These are phyloP conservation scores for Aspergillus novoparasiticus DNA, from an alignment of 2,329 filamentous ascomycete species.

Conservation along the genomic window DNA sequence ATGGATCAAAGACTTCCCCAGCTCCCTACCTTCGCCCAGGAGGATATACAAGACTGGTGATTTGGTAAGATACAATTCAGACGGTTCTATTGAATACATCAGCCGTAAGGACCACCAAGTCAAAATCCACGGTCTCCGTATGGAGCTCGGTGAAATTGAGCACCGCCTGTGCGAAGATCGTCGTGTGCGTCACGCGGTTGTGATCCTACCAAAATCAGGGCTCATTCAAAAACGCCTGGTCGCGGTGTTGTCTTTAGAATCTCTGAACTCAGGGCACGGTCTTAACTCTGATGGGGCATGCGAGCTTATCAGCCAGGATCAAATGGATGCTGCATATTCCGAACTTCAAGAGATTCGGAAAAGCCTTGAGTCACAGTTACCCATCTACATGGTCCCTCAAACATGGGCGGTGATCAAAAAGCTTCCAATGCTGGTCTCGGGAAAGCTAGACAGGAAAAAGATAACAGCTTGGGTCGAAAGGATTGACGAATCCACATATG, in stretches of 20 bases:
- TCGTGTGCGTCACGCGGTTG: slow-evolving; percentile 44
- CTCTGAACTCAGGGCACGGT: slow-evolving; percentile 24
- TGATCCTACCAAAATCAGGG: slow-evolving; percentile 47
- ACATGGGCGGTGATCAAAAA: slow-evolving; percentile 41
- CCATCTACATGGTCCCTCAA: slow-evolving; percentile 50
- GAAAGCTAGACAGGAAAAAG: slow-evolving; percentile 42
- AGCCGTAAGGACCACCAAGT: slow-evolving; percentile 67
- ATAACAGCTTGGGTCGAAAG: slow-evolving; percentile 49
- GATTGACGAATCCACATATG: slow-evolving; percentile 43
- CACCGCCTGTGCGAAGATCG: slow-evolving; percentile 36
- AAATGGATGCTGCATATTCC: slow-evolving; percentile 26
- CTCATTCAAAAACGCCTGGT: slow-evolving; percentile 48
- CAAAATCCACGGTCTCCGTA: slow-evolving; percentile 66
- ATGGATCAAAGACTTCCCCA: slow-evolving; percentile 24
- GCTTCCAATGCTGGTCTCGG: slow-evolving; percentile 44
- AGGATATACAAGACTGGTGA: slow-evolving; percentile 34
- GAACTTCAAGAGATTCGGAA: slow-evolving; percentile 39
- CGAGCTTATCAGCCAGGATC: slow-evolving; percentile 33
- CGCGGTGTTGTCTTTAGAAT: slow-evolving; percentile 45
- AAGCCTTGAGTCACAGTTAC: slow-evolving; percentile 45
- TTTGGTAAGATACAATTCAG: slow-evolving; percentile 23
- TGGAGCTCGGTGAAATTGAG: slow-evolving; percentile 60
- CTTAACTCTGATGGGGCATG: slow-evolving; percentile 34
- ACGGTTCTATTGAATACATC: slow-evolving; percentile 24
- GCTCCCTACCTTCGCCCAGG: slow-evolving; percentile 11